Evolutionary conservation across 768 basidiomycete species (phyloP), one percentile per base, ranked within the genome.

Genomic region (Lenzites betulinus): DNA sequence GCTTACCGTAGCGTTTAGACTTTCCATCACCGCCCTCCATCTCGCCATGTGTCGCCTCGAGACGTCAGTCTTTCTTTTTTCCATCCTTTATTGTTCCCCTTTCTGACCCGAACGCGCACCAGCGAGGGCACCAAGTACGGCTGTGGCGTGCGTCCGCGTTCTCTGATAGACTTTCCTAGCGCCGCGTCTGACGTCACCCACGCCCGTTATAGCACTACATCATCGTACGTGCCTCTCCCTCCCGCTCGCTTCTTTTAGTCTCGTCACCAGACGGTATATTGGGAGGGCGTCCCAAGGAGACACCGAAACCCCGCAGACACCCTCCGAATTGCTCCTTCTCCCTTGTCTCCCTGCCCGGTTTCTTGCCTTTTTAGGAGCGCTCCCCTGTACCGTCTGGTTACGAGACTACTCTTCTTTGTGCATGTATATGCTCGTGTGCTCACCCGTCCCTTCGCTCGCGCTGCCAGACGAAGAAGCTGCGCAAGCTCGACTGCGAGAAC

Each of bases 91-190:
- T 53, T 51, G 58, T 8, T 25, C 3, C 54, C 42, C 58, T 63
- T 42, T 46, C 68, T 73, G 51, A 74, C 69, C 67, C 41, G 48
- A 38, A 63, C 65, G 47, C 67, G 58, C 57, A 58, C 39, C 76
- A 91, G 89, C 68, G 87, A 89, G 80, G 90, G 87, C 64, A 86
- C 82, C 62, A 84, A 85, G 76, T 79, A 85, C 69, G 88, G 87
- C 69, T 92, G 90, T 72, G 90, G 90, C 62, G 75, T 76, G 67
- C 39, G 67, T 64, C 12, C 23, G 38, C 70, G 36, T 56, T 36
- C 23, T 33, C 30, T 60, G 59, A 57, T 62, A 28, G 48, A 16
- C 55, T 52, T 41, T 28, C 65, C 52, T 33, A 33, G 59, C 60
- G 63, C 62, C 36, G 25, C 25, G 9, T 18, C 67, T 73, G 68